Evolutionary conservation across 208 protist genomes (phyloP).

Genomic region (Crithidia mellificae): DNA sequence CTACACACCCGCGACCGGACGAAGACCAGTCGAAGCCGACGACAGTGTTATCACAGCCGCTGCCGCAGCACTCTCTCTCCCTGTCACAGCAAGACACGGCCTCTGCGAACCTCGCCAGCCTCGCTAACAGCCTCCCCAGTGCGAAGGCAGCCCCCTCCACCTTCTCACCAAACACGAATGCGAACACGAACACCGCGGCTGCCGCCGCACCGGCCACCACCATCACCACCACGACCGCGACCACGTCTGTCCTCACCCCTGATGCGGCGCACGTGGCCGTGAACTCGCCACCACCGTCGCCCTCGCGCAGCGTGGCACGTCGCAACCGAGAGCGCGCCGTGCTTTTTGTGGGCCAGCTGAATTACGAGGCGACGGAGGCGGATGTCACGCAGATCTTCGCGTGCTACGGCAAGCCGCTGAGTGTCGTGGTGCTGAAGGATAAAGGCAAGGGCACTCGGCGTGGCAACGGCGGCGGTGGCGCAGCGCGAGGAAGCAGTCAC

Average conservation of each 20-base stretch:
- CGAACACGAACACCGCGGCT: not conserved
- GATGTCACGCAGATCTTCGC: conserved; percentile 63
- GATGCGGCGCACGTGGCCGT: not conserved
- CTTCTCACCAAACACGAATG: too few relatives aligned
- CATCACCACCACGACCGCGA: not conserved
- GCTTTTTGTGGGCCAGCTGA: conserved; percentile 74
- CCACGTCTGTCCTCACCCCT: not conserved
- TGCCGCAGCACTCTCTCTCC: not conserved
- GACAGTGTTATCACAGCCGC: not conserved
- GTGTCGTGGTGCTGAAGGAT: conserved; percentile 70
- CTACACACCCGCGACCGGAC: not conserved
- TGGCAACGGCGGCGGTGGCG: not conserved
- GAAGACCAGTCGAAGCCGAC: conserved; percentile 1
- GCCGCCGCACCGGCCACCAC: not conserved
- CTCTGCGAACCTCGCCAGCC: not conserved
- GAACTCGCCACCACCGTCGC: conserved; percentile 4
- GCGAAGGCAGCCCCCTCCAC: too few relatives aligned
- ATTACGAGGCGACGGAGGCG: conserved; percentile 65
- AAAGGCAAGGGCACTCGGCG: conserved; percentile 13
- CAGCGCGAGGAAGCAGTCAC: not conserved
- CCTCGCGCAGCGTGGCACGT: conserved; percentile 29
- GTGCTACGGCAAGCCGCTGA: conserved; percentile 71
- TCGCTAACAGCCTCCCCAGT: too few relatives aligned
- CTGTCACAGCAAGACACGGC: not conserved
- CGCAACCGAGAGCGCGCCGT: conserved; percentile 37